These are phyloP conservation scores for Metarhizium anisopliae DNA, from an alignment of 2,329 filamentous ascomycete genomes.

Conservation along the genomic window DNA sequence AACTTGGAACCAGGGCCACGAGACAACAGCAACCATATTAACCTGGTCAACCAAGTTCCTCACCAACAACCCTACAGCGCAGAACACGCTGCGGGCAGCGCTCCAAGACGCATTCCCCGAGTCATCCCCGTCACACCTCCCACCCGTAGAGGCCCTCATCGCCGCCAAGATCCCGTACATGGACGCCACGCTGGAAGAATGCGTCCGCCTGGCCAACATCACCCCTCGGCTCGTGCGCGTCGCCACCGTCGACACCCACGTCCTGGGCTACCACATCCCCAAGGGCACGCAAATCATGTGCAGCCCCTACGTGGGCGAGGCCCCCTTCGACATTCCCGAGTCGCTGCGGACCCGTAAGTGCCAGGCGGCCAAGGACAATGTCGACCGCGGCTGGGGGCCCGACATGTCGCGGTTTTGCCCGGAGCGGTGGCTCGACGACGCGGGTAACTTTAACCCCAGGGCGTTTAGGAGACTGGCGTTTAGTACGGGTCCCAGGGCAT, in stretches of 20 bases:
- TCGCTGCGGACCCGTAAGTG: constrained; percentile 5
- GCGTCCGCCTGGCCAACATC: not conserved
- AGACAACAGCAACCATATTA: constrained; percentile 13
- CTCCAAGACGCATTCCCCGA: constrained; percentile 9
- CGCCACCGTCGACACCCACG: not conserved
- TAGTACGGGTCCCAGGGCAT: not conserved
- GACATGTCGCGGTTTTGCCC: constrained; percentile 7
- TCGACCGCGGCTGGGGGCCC: constrained; percentile 1
- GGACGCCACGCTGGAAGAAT: constrained; percentile 2
- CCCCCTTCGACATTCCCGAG: constrained; percentile 8
- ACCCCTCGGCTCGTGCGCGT: not conserved
- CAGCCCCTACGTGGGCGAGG: not conserved
- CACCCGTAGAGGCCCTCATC: not conserved
- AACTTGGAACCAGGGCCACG: constrained; percentile 11
- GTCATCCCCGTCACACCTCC: not conserved
- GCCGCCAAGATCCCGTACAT: constrained; percentile 1
- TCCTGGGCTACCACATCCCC: not conserved
- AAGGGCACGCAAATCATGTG: constrained; percentile 2
- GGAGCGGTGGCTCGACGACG: constrained; percentile 7
- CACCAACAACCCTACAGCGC: constrained; percentile 7
- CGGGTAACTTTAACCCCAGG: not conserved
- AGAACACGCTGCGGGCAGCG: constrained; percentile 12
- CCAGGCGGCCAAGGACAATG: not conserved
- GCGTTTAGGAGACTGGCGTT: not conserved
- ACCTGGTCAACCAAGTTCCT: constrained; percentile 14